These are phyloP conservation scores for Fusarium napiforme DNA, from an alignment of 2,329 filamentous ascomycete species.

Conservation along the genomic window DNA sequence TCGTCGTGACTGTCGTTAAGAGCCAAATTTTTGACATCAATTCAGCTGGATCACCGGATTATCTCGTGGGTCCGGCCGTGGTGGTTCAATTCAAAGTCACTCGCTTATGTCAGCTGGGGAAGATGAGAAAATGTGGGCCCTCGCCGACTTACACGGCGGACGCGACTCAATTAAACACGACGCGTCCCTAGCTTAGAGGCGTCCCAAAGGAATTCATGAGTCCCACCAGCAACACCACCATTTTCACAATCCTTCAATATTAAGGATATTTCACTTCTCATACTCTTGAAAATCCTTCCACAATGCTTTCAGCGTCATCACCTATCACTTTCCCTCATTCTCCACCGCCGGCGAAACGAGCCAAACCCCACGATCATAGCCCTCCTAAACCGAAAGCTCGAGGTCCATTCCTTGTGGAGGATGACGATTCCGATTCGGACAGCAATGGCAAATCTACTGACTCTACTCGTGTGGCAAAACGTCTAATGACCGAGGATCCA, in stretches of 20 bases:
- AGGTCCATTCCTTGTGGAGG: constrained; percentile 54
- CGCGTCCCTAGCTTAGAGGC: constrained; percentile 41
- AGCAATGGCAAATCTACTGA: constrained; percentile 9
- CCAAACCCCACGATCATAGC: constrained; percentile 50
- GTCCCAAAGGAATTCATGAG: constrained; percentile 17
- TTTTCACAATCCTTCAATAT: neutral
- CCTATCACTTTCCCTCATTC: constrained; percentile 67
- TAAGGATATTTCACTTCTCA: neutral
- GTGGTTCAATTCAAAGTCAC: neutral
- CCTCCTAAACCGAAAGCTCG: constrained; percentile 50
- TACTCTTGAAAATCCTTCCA: constrained; percentile 21
- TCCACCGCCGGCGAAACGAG: constrained; percentile 50
- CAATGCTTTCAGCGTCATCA: constrained; percentile 70
- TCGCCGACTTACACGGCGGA: constrained; percentile 12
- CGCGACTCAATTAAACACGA: constrained; percentile 47
- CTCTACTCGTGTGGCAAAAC: constrained; percentile 43
- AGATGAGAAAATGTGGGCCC: constrained; percentile 26
- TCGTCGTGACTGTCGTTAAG: constrained; percentile 38
- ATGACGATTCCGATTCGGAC: constrained; percentile 51
- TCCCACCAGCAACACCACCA: constrained; percentile 18
- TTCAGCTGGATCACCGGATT: constrained; percentile 44
- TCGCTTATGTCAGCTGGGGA: constrained; percentile 38
- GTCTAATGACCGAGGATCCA: constrained; percentile 47
- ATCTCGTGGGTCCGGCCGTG: constrained; percentile 40
- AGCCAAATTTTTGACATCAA: constrained; percentile 48